Evolutionary conservation across 2,329 filamentous ascomycete genomes (phyloP).

Genomic region (Leptosphaerulina australis): DNA sequence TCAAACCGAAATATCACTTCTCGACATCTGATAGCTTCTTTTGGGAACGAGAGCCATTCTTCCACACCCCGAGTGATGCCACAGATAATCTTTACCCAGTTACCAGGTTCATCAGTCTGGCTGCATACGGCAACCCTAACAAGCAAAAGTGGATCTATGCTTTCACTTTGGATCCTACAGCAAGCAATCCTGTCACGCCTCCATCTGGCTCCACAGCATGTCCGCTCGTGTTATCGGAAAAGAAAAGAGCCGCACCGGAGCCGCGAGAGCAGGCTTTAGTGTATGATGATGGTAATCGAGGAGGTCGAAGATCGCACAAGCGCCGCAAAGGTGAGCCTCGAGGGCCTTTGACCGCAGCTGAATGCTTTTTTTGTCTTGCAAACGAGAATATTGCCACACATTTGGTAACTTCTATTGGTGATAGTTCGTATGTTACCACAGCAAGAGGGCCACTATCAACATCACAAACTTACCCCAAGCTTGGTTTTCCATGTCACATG

Average conservation of each 20-base stretch:
- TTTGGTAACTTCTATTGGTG: constrained; percentile 87
- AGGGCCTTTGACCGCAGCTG: constrained; percentile 62
- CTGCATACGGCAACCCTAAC: constrained; percentile 72
- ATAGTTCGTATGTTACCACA: constrained; percentile 85
- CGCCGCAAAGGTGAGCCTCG: constrained; percentile 42
- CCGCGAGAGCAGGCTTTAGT: constrained; percentile 46
- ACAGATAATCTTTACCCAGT: constrained; percentile 63
- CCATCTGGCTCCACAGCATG: constrained; percentile 76
- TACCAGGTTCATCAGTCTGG: constrained; percentile 90
- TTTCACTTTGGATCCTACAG: constrained; percentile 65
- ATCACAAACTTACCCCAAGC: constrained; percentile 69
- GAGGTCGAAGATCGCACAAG: constrained; percentile 50
- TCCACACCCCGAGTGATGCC: constrained; percentile 64
- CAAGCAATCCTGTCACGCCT: constrained; percentile 64
- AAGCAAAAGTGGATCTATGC: constrained; percentile 86
- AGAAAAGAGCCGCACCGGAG: constrained; percentile 62
- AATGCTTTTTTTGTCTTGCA: constrained; percentile 95
- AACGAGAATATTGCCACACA: constrained; percentile 84
- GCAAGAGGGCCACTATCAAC: constrained; percentile 88
- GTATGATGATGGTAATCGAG: constrained; percentile 44
- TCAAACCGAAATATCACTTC: constrained; percentile 94
- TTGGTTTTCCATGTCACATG: constrained; percentile 82
- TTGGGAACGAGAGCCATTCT: constrained; percentile 92
- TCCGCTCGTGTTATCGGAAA: constrained; percentile 66
- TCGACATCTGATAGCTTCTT: constrained; percentile 72